These are phyloP conservation scores for Hanseniaspora jakobsenii DNA, from an alignment of 805 yeast genomes.

Conservation along the genomic window DNA sequence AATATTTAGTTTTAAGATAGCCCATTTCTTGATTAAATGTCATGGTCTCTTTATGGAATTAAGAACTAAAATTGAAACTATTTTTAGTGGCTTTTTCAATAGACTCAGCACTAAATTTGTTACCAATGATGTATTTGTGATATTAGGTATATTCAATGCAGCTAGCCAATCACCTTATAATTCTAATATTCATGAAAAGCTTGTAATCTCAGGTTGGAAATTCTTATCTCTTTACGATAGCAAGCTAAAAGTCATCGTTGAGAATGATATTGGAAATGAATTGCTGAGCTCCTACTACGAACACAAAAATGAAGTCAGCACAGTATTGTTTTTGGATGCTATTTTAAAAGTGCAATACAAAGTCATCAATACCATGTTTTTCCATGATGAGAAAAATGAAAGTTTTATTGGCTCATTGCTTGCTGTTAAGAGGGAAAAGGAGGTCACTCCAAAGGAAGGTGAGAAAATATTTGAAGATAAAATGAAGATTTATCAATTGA, in stretches of 20 bases:
- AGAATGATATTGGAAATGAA: constrained; percentile 15
- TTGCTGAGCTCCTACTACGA: constrained; percentile 20
- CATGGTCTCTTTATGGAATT: constrained; percentile 25
- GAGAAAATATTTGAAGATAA: constrained; percentile 27
- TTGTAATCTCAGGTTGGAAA: constrained; percentile 10
- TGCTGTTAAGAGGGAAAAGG: constrained; percentile 18
- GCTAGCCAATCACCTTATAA: constrained; percentile 17
- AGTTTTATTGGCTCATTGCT: constrained; percentile 16
- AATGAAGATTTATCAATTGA: constrained; percentile 29
- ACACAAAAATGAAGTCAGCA: constrained; percentile 23
- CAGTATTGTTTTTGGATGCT: constrained; percentile 20
- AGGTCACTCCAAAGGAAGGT: constrained; percentile 18
- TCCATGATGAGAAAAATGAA: constrained; percentile 12
- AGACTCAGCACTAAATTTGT: constrained; percentile 14
- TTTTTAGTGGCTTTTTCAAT: constrained; percentile 16
- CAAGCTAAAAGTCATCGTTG: constrained; percentile 8
- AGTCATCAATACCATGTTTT: constrained; percentile 17
- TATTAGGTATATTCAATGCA: constrained; percentile 30
- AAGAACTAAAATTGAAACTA: constrained; percentile 16
- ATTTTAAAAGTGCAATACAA: constrained; percentile 22
- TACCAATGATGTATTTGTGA: constrained; percentile 11
- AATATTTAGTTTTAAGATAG: constrained; percentile 28
- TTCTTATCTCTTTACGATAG: constrained; percentile 4
- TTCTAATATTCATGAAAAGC: constrained; percentile 10
- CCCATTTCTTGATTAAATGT: constrained; percentile 25